These are phyloP conservation scores for Monosporozyma servazzii DNA, from an alignment of 805 yeast species.

Conservation along the genomic window DNA sequence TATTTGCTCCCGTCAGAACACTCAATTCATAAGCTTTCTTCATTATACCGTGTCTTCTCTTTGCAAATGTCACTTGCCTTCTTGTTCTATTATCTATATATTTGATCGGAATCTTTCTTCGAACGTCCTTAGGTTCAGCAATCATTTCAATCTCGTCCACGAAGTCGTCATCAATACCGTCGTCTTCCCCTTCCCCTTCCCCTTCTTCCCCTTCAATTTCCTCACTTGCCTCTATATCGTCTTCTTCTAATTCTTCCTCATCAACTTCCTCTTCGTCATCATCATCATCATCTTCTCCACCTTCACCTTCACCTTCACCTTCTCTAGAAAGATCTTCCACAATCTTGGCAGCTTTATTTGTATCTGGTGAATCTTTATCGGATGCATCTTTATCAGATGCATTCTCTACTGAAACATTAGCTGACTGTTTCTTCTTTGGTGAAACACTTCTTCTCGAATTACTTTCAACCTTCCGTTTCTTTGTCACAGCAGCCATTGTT, in stretches of 20 bases:
- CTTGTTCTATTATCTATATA: slow-evolving; percentile 92
- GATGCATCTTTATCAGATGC: neutral
- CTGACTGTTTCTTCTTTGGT: neutral
- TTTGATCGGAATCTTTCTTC: slow-evolving; percentile 40
- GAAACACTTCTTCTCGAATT: neutral
- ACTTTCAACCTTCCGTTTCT: neutral
- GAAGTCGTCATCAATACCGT: slow-evolving; percentile 4
- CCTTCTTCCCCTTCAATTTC: slow-evolving; percentile 1
- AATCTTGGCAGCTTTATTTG: no score
- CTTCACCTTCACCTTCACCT: neutral
- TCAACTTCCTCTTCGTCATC: slow-evolving; percentile 2
- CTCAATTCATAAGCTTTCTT: slow-evolving; percentile 94
- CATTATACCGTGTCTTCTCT: slow-evolving; percentile 97
- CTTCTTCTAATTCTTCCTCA: slow-evolving; percentile 5
- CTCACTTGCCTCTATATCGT: neutral
- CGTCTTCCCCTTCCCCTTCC: slow-evolving; percentile 1
- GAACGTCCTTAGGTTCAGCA: slow-evolving; percentile 3
- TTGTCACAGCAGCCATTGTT: neutral
- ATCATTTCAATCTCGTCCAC: slow-evolving; percentile 4
- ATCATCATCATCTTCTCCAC: neutral
- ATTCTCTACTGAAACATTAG: neutral
- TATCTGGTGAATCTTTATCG: no score
- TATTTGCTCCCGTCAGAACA: slow-evolving; percentile 94
- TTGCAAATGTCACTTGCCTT: slow-evolving; percentile 94
- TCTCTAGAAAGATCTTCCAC: neutral